Conservation (phyloP, 2,329 filamentous ascomycete genomes). For the Aspergillus aculeatinus region DNA sequence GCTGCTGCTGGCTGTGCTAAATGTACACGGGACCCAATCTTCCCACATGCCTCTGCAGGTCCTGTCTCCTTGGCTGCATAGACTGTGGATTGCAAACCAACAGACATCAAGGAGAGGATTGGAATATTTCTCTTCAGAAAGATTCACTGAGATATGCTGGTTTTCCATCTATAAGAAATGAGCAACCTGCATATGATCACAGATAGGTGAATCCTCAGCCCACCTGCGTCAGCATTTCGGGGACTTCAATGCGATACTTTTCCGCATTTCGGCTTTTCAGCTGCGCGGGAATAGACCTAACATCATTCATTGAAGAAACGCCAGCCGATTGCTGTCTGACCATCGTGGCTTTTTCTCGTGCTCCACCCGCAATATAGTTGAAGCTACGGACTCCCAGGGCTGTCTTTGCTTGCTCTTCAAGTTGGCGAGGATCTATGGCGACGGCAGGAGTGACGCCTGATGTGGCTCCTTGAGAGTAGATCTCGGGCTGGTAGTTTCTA, state of each 20-base stretch:
- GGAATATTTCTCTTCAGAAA: conserved; percentile 53
- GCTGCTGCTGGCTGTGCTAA: conserved; percentile 64
- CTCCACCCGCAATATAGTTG: conserved; percentile 63
- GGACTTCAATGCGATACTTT: conserved; percentile 43
- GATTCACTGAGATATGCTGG: conserved; percentile 51
- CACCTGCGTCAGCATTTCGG: conserved; percentile 50
- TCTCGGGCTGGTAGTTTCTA: conserved; percentile 47
- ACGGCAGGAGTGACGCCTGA: conserved; percentile 50
- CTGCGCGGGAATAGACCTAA: conserved; percentile 17
- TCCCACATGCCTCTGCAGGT: conserved; percentile 61
- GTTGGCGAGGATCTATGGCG: conserved; percentile 59
- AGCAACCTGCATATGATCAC: neutral
- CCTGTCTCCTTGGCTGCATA: conserved; percentile 66
- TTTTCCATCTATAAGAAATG: conserved; percentile 27
- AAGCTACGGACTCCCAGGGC: conserved; percentile 51
- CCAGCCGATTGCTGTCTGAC: conserved; percentile 59
- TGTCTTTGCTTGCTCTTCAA: conserved; percentile 56
- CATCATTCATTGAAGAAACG: conserved; percentile 55
- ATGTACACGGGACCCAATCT: conserved; percentile 64
- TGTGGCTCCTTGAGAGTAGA: conserved; percentile 56
- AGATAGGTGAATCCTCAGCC: neutral
- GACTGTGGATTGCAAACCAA: conserved; percentile 68
- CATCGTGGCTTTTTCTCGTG: conserved; percentile 61
- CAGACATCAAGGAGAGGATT: conserved; percentile 62
- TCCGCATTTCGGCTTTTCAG: conserved; percentile 6